Evolutionary conservation across 768 basidiomycete species (phyloP).

Genomic region (Mycena floridula): DNA sequence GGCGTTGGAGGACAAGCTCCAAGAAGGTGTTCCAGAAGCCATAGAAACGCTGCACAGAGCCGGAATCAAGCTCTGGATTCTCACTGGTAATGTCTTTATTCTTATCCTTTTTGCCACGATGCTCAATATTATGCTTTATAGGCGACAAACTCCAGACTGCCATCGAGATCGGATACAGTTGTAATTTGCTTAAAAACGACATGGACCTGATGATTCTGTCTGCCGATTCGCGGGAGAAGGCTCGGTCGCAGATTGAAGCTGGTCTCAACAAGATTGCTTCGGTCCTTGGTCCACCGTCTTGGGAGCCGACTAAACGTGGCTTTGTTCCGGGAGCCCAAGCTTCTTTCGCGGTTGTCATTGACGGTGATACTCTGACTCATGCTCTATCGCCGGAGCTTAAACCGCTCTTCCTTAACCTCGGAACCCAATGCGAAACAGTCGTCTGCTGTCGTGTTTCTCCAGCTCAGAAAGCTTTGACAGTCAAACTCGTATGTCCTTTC

Average conservation of each 20-base stretch:
- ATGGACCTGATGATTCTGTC: conserved; percentile 99
- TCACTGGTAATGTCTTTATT: conserved; percentile 60
- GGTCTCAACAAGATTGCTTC: conserved; percentile 94
- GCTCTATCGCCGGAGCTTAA: conserved; percentile 77
- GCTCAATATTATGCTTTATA: conserved; percentile 23
- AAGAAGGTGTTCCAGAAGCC: conserved; percentile 94
- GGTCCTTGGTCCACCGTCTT: conserved; percentile 67
- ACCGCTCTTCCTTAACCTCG: conserved; percentile 81
- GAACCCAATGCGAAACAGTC: conserved; percentile 95
- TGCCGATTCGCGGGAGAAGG: conserved; percentile 66
- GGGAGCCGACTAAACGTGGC: conserved; percentile 55
- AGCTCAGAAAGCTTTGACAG: conserved; percentile 95
- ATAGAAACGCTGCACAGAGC: conserved; percentile 89
- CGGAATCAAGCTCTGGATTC: conserved; percentile 97
- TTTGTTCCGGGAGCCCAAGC: conserved; percentile 61
- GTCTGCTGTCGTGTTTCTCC: conserved; percentile 98
- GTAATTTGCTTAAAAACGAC: conserved; percentile 87
- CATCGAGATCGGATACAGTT: conserved; percentile 96
- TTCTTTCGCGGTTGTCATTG: conserved; percentile 92
- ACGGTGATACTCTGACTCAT: conserved; percentile 85
- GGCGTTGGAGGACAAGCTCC: conserved; percentile 94
- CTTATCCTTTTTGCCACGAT: not conserved
- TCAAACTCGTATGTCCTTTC: conserved; percentile 63
- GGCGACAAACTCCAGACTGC: conserved; percentile 98
- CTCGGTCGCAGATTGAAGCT: conserved; percentile 84